phyloP scores from a whole-genome alignment of 441 rosid genomes.

The Populus hybrid region DNA sequence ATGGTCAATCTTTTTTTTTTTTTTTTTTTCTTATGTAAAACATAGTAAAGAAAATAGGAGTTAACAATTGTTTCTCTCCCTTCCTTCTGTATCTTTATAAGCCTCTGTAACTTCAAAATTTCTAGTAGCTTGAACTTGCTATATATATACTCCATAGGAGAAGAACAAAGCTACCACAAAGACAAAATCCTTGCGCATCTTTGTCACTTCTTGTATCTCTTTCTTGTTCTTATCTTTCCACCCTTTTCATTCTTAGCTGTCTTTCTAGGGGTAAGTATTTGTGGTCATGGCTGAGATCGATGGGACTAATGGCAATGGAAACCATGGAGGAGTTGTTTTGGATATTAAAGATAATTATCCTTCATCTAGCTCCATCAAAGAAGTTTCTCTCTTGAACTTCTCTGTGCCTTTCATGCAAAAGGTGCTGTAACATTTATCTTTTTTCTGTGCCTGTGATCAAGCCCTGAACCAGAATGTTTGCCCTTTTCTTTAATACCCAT shows the following conservation, averaged over 20 bases:
- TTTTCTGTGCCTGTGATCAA: neutral
- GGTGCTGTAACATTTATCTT: conserved; percentile 27
- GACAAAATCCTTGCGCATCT: neutral
- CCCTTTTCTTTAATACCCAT: neutral
- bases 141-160: neutral
- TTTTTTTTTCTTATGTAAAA: too few relatives aligned
- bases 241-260: conserved; percentile 16
- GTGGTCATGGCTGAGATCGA: conserved; percentile 51
- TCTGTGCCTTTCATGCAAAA: conserved; percentile 76
- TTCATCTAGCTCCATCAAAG: conserved; percentile 12
- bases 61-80: neutral
- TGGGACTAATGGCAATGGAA: conserved; percentile 22
- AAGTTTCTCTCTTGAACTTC: conserved; percentile 36
- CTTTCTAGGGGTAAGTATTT: neutral
- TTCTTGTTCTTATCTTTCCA: neutral
- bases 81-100: neutral
- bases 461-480: neutral
- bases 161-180: neutral
- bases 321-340: conserved; percentile 38
- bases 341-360: conserved; percentile 40
- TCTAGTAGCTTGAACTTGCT: neutral
- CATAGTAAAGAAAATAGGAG: neutral
- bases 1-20: neutral
- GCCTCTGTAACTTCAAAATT: neutral
- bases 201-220: neutral